Evolutionary conservation across 768 basidiomycete genomes (phyloP).

Genomic region (Rubroboletus satanas): DNA sequence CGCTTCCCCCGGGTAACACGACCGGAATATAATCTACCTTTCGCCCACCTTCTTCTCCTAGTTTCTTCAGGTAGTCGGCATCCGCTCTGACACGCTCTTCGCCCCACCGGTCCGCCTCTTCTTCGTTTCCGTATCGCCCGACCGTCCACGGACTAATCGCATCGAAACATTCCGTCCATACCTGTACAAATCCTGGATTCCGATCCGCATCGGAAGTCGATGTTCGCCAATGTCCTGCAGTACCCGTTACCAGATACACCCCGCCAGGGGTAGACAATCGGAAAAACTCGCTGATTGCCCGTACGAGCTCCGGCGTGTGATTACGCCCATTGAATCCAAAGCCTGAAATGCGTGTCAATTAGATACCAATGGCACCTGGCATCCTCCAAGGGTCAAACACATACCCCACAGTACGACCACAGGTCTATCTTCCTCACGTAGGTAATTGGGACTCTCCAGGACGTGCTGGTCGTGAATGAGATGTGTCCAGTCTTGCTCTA

Average conservation of each 20-base stretch:
- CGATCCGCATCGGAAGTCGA: slow-evolving; percentile 65
- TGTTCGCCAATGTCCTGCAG: slow-evolving; percentile 73
- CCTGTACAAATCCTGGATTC: slow-evolving; percentile 58
- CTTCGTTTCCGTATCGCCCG: slow-evolving; percentile 59
- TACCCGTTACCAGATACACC: slow-evolving; percentile 68
- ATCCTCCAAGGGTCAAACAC: neutral
- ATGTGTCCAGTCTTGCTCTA: slow-evolving; percentile 73
- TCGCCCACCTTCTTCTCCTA: slow-evolving; percentile 42
- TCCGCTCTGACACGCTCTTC: slow-evolving; percentile 62
- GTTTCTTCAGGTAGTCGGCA: slow-evolving; percentile 51
- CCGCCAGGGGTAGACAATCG: slow-evolving; percentile 65
- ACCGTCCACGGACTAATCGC: slow-evolving; percentile 83
- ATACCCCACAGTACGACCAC: slow-evolving; percentile 74
- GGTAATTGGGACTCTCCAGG: slow-evolving; percentile 69
- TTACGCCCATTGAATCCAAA: slow-evolving; percentile 62
- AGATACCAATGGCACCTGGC: neutral
- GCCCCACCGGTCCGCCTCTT: slow-evolving; percentile 61
- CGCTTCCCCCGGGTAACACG: slow-evolving; percentile 77
- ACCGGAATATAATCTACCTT: slow-evolving; percentile 83
- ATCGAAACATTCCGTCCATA: slow-evolving; percentile 78
- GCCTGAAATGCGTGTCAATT: slow-evolving; percentile 37
- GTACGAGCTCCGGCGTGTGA: slow-evolving; percentile 59
- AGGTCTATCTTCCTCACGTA: slow-evolving; percentile 63
- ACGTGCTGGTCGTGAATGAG: slow-evolving; percentile 58
- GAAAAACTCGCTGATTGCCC: slow-evolving; percentile 54